Conservation (phyloP, 2,329 filamentous ascomycete genomes). For the Phaeosphaeria sp. region DNA sequence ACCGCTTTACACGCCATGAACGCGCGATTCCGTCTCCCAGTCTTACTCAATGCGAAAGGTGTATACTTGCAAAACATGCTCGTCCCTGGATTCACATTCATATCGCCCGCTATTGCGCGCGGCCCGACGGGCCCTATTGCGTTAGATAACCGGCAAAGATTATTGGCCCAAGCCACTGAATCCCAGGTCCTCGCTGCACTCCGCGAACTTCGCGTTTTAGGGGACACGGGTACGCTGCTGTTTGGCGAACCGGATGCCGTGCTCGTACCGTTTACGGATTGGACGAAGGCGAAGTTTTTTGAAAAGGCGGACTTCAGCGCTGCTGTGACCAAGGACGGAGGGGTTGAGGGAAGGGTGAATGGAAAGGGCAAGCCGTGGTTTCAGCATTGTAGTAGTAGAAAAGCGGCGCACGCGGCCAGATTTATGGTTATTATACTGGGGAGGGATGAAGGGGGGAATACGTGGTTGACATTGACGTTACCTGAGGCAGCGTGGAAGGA, state of each 20-base stretch:
- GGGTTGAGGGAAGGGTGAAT: constrained; percentile 6
- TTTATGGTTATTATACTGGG: constrained; percentile 20
- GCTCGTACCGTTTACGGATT: constrained; percentile 21
- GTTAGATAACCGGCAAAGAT: constrained; percentile 16
- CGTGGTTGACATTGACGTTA: neutral
- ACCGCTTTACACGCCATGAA: constrained; percentile 52
- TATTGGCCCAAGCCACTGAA: constrained; percentile 23
- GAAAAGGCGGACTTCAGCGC: constrained; percentile 28
- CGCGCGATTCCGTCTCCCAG: constrained; percentile 42
- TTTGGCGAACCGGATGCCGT: constrained; percentile 12
- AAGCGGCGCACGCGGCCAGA: constrained; percentile 8
- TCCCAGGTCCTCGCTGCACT: constrained; percentile 28
- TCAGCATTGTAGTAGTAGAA: constrained; percentile 12
- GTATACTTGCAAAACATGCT: constrained; percentile 23
- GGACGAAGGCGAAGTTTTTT: constrained; percentile 20
- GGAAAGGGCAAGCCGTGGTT: constrained; percentile 17
- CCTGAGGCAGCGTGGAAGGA: constrained; percentile 12
- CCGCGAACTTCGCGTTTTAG: constrained; percentile 15
- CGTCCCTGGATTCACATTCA: constrained; percentile 15
- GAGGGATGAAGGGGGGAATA: constrained; percentile 8
- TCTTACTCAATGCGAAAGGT: constrained; percentile 23
- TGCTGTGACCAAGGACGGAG: constrained; percentile 12
- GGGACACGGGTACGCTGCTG: constrained; percentile 27
- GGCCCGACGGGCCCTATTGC: constrained; percentile 23
- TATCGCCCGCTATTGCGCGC: constrained; percentile 12